Evolutionary conservation across 805 yeast species (phyloP).

Genomic region (Hanseniaspora lachancei): DNA sequence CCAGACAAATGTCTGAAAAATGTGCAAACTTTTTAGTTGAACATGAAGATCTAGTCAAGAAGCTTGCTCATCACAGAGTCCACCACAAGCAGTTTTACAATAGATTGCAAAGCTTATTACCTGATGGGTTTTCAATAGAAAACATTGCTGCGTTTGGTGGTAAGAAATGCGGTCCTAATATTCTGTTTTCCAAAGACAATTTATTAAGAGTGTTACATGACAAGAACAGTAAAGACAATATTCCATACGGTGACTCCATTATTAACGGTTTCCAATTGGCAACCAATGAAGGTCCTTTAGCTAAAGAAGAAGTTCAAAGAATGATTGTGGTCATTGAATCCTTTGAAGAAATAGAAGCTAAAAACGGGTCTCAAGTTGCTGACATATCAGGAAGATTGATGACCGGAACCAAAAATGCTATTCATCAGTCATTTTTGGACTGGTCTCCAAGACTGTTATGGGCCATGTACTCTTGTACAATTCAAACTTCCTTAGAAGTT

Average conservation of each 20-base stretch:
- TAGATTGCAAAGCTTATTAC: constrained; percentile 26
- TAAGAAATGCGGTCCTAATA: constrained; percentile 59
- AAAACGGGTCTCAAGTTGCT: constrained; percentile 26
- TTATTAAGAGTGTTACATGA: constrained; percentile 28
- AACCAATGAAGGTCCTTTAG: constrained; percentile 71
- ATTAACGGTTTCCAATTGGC: constrained; percentile 79
- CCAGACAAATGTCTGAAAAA: constrained; percentile 43
- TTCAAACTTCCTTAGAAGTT: constrained; percentile 89
- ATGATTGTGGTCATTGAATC: constrained; percentile 42
- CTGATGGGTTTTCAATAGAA: constrained; percentile 23
- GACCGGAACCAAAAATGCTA: constrained; percentile 56
- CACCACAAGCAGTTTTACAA: constrained; percentile 23
- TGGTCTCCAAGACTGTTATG: constrained; percentile 85
- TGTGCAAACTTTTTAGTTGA: constrained; percentile 38
- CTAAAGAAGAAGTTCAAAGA: constrained; percentile 80
- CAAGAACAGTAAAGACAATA: constrained; percentile 14
- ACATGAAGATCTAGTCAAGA: constrained; percentile 34
- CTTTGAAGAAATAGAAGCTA: constrained; percentile 22
- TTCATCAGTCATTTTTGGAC: constrained; percentile 55
- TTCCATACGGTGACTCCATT: constrained; percentile 47
- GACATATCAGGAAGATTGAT: constrained; percentile 61
- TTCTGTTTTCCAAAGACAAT: constrained; percentile 37
- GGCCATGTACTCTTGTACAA: constrained; percentile 88
- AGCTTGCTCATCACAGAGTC: constrained; percentile 9
- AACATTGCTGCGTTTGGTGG: constrained; percentile 63